Evolutionary conservation across 2,329 filamentous ascomycete species (phyloP).

Genomic region (Xylariaceae sp.): DNA sequence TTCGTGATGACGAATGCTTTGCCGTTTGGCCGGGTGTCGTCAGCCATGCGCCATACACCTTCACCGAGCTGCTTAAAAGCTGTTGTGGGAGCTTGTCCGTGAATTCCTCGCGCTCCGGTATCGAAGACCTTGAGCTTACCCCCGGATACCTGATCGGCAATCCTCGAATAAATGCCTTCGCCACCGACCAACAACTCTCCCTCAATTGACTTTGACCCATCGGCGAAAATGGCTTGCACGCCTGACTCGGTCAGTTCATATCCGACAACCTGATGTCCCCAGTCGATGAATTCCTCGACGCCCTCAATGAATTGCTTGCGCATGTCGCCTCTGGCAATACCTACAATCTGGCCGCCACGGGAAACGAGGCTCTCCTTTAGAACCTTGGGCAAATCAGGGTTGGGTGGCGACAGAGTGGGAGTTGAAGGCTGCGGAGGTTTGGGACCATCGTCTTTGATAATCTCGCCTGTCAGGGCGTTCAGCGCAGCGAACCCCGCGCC

Average conservation of each 20-base stretch:
- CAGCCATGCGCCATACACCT: conserved; percentile 56
- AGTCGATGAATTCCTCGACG: conserved; percentile 51
- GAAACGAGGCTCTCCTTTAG: conserved; percentile 39
- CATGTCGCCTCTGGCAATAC: conserved; percentile 62
- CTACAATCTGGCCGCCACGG: conserved; percentile 55
- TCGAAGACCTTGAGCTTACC: conserved; percentile 60
- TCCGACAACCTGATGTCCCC: conserved; percentile 51
- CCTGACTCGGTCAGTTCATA: conserved; percentile 54
- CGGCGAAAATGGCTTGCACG: conserved; percentile 55
- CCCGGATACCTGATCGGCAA: conserved; percentile 56
- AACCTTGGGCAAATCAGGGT: conserved; percentile 9
- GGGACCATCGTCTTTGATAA: conserved; percentile 22
- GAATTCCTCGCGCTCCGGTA: conserved; percentile 59
- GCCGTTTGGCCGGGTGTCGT: conserved; percentile 44
- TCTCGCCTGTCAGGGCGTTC: conserved; percentile 51
- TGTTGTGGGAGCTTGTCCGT: conserved; percentile 59
- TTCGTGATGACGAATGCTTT: conserved; percentile 58
- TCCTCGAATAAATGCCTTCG: conserved; percentile 58
- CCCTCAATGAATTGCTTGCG: conserved; percentile 54
- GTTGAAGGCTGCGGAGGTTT: neutral
- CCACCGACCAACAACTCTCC: conserved; percentile 38
- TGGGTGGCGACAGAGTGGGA: neutral
- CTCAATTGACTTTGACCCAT: conserved; percentile 40
- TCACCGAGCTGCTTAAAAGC: conserved; percentile 61
- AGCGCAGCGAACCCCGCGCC: conserved; percentile 48